Conservation (phyloP, 2,329 filamentous ascomycete species). For the Seiridium cupressi region DNA sequence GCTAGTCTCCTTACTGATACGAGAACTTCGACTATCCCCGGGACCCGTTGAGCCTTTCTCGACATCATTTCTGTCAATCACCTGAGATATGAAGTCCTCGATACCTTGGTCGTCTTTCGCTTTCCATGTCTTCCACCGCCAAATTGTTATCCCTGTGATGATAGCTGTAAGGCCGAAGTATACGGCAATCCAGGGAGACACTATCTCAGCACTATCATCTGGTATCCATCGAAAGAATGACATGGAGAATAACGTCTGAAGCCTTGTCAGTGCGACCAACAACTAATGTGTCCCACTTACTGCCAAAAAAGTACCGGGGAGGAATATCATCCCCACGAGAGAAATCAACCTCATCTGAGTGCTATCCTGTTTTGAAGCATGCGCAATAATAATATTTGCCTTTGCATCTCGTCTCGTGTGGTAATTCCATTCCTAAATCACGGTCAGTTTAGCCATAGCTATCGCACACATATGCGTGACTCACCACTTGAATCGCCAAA, state of each 20-base stretch:
- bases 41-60: background rate
- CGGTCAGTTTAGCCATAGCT: background rate
- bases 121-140: background rate
- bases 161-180: conserved; percentile 13
- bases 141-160: conserved; percentile 3
- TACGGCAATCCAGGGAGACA: conserved; percentile 17
- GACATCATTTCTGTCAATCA: background rate
- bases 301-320: conserved; percentile 20
- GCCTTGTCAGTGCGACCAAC: background rate
- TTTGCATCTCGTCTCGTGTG: conserved; percentile 13
- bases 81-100: background rate
- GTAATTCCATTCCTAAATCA: conserved; percentile 18
- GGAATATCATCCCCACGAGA: conserved; percentile 18
- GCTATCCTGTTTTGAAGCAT: conserved; percentile 16
- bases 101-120: background rate
- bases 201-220: conserved; percentile 9
- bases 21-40: background rate
- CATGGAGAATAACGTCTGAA: conserved; percentile 19
- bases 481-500: conserved; percentile 17
- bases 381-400: conserved; percentile 14
- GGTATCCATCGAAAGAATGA: conserved; percentile 19
- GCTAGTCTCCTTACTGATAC: background rate
- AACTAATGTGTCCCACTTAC: conserved; percentile 10
- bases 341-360: conserved; percentile 16
- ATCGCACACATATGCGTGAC: background rate